These are phyloP conservation scores for Mesotaenium endlicherianum DNA, from an alignment of 139 green algal species.

Conservation along the genomic window DNA sequence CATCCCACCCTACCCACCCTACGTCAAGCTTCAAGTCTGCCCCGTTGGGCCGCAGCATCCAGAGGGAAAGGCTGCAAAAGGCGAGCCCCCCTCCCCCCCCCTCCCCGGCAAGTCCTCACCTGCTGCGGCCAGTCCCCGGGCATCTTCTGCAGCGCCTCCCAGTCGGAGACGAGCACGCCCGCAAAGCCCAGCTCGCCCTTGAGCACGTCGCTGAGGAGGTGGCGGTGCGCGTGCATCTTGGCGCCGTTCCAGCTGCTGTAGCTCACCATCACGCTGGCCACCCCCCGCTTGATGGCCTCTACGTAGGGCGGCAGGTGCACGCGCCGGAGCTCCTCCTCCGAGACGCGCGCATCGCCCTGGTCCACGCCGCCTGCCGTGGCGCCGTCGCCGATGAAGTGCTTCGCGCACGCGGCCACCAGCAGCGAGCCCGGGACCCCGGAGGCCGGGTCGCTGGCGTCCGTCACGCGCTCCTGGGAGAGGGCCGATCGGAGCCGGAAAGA, in stretches of 20 bases:
- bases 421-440: no score
- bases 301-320: constrained; percentile 16
- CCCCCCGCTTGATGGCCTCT: not conserved
- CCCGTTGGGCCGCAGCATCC: no score
- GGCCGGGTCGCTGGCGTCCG: no score
- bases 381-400: constrained; percentile 24
- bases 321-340: constrained; percentile 6
- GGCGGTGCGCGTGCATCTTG: constrained; percentile 15
- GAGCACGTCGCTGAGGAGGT: not conserved
- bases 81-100: no score
- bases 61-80: no score
- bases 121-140: not conserved
- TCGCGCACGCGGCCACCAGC: constrained; percentile 5
- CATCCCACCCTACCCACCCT: no score
- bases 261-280: not conserved
- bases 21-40: no score
- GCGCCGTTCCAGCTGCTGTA: constrained; percentile 34
- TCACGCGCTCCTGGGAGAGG: no score
- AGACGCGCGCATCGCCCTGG: not conserved
- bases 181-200: not conserved
- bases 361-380: constrained; percentile 1
- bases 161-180: not conserved
- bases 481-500: no score
- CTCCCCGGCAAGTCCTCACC: no score
- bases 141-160: not conserved